phyloP scores from a whole-genome alignment of 148 eudicot species.

The Chenopodium album region DNA sequence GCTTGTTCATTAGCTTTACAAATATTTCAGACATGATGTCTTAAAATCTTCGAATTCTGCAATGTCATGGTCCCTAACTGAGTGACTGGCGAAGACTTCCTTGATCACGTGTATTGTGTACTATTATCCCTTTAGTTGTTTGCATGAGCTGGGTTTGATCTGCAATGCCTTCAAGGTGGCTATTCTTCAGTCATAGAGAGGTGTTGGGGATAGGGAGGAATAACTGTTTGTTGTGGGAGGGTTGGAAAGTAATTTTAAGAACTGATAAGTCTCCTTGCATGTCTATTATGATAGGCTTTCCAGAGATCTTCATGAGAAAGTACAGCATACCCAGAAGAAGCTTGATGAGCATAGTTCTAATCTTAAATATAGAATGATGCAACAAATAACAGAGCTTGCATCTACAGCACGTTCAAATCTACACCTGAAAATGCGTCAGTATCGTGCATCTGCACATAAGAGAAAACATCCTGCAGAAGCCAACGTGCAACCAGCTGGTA shows the following conservation, averaged over 20 bases:
- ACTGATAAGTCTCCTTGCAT: conserved; percentile 13
- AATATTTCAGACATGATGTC: background rate
- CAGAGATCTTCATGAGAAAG: conserved; percentile 57
- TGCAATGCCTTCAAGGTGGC: background rate
- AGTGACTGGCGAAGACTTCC: background rate
- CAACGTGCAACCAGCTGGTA: conserved; percentile 19
- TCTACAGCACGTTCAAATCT: conserved; percentile 69
- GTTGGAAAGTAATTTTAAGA: background rate
- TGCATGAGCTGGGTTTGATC: background rate
- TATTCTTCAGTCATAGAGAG: background rate
- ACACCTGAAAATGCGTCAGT: conserved; percentile 63
- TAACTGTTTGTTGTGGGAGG: background rate
- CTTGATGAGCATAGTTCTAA: conserved; percentile 50
- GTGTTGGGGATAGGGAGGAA: background rate
- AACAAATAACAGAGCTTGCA: conserved; percentile 56
- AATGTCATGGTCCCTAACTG: background rate
- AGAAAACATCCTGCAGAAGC: conserved; percentile 27
- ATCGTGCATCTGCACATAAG: conserved; percentile 45
- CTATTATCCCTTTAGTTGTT: background rate
- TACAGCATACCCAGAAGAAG: conserved; percentile 48
- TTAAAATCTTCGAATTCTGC: background rate
- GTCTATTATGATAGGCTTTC: conserved; percentile 51
- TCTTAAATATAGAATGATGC: conserved; percentile 55
- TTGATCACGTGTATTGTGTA: background rate
- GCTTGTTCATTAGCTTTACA: background rate